phyloP scores from a whole-genome alignment of 2,329 filamentous ascomycete genomes.

The Colletotrichum musae region DNA sequence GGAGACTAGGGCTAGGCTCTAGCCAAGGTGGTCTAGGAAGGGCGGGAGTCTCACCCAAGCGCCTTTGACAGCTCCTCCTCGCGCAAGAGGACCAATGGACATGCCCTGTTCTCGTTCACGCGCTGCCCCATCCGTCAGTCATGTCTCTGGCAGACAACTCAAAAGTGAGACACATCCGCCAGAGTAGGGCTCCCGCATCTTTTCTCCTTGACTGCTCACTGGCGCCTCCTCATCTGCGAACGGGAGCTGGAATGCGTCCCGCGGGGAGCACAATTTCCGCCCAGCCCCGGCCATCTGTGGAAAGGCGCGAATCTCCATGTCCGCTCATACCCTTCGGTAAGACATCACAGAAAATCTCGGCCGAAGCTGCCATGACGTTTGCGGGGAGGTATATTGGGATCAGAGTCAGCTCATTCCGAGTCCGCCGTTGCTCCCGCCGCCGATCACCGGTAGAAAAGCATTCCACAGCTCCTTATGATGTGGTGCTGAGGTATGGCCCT shows the following conservation, averaged over 20 bases:
- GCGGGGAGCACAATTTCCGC: constrained; percentile 5
- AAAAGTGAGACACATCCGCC: constrained; percentile 30
- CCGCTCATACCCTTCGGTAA: constrained; percentile 4
- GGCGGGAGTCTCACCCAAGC: constrained; percentile 32
- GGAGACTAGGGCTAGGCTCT: constrained; percentile 25
- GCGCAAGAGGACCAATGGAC: constrained; percentile 6
- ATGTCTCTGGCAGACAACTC: constrained; percentile 23
- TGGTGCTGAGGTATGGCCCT: constrained; percentile 1
- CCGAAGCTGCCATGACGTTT: constrained; percentile 35
- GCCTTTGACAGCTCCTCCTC: constrained; percentile 30
- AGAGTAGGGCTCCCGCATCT: constrained; percentile 16
- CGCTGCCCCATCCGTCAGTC: constrained; percentile 25
- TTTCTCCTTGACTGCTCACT: constrained; percentile 24
- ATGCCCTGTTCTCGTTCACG: not conserved
- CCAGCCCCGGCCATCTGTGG: constrained; percentile 16
- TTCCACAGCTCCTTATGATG: constrained; percentile 12
- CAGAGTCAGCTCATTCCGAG: constrained; percentile 25
- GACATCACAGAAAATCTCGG: constrained; percentile 27
- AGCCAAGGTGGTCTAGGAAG: constrained; percentile 27
- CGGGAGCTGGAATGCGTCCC: constrained; percentile 17
- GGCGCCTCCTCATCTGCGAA: constrained; percentile 35
- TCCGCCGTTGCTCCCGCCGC: constrained; percentile 35
- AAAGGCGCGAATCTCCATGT: constrained; percentile 14
- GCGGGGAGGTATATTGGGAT: constrained; percentile 21
- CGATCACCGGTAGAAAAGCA: constrained; percentile 29